Conservation (phyloP, 495 filamentous ascomycete species). For the Viridothelium virens region DNA sequence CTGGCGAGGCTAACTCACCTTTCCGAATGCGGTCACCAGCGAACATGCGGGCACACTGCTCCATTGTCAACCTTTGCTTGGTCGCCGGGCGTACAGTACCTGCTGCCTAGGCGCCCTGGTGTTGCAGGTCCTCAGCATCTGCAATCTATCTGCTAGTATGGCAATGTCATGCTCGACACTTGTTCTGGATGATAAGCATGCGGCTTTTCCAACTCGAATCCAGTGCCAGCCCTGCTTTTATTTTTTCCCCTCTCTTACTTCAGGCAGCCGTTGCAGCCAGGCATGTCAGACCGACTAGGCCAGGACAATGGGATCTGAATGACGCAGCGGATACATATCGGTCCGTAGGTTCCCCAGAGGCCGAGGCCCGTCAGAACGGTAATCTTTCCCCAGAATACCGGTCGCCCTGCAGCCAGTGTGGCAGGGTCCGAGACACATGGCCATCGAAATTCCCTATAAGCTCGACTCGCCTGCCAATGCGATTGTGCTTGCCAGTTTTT, state of each 20-base stretch:
- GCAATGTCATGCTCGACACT: neutral
- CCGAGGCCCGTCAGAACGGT: neutral
- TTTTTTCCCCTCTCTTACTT: too few relatives aligned
- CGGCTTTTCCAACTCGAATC: neutral
- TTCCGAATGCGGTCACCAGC: slow-evolving; percentile 1
- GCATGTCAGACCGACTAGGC: neutral
- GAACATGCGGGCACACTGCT: neutral
- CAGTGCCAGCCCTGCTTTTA: too few relatives aligned
- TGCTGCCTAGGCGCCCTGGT: slow-evolving; percentile 1
- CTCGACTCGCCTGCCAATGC: too few relatives aligned
- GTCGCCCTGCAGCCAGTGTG: neutral
- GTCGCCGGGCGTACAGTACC: neutral
- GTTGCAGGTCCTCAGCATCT: neutral
- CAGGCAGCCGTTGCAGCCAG: neutral
- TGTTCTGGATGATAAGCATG: neutral
- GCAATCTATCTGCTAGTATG: neutral
- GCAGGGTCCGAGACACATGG: neutral
- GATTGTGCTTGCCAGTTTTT: too few relatives aligned
- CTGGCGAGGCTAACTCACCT: neutral
- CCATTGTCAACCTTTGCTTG: neutral
- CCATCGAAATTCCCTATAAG: neutral
- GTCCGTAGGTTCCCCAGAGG: neutral
- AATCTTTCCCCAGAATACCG: neutral
- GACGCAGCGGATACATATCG: neutral
- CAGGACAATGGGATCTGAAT: neutral